Evolutionary conservation across 225 moss, liverwort and hornwort species (phyloP), one percentile per base, ranked within the genome.

Genomic region (Lunularia cruciata): DNA sequence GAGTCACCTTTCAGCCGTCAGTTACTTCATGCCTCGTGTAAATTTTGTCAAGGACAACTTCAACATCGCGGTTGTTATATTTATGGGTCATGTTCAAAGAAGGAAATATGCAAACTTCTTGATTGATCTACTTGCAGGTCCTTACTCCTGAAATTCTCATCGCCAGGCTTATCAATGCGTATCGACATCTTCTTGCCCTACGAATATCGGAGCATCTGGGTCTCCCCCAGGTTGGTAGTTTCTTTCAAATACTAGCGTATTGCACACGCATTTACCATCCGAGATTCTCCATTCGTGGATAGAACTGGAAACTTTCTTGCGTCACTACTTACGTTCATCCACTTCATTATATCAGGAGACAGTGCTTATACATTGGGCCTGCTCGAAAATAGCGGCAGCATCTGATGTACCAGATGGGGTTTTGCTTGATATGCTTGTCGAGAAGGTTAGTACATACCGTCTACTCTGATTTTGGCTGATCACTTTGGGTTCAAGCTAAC

Each of bases 361-460:
- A 73, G 98, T 98, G 47, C 83, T 98, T n/a, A 80, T 98, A 68
- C 96, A 98, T 75, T 98, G 96, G 96, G 90, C 98, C 39, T 93
- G 89, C 75, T 79, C 93, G 12, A 98, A 92, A 81, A 89, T 98
- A 68, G 76, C 87, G 60, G 87, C 89, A 70, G 87, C 98, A 4
- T 66, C 69, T 74, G 93, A 93, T 75, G 85, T 84, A 72, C 88
- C 93, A 49, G 98, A 98, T 76, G 79, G 75, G 23, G 68, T 79
- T 58, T 84, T 93, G 56, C 77, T 98, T 73, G 90, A 89, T 33
- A 77, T 89, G 54, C 81, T 91, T 26, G 83, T 91, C 64, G 88
- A 89, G 72, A 93, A 98, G 95, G 95, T 95, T 3, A 61, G 65
- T 27, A 53, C 1, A 47, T 51, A 45, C 26, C 8, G 31, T n/a